Percentiles rank a stretch among this genome's conserved stretches.
Conservation (phyloP, 169 alveolate genomes). For the Eimeria necatrix region DNA sequence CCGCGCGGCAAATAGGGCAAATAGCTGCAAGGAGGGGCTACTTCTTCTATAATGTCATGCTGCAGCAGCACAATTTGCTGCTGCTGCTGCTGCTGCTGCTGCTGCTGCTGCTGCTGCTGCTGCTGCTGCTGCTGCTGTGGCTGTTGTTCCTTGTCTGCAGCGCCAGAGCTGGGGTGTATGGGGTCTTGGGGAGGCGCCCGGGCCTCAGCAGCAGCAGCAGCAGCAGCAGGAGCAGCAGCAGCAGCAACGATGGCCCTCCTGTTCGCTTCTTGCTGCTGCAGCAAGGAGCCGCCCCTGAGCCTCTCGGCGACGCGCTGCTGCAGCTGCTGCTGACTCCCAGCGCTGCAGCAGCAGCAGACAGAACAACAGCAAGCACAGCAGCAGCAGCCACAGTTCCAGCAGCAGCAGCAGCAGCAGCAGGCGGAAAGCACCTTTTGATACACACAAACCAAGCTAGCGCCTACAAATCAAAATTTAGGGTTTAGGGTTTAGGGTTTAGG, state of each 20-base stretch:
- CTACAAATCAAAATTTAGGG: too few relatives aligned
- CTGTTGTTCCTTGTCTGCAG: not conserved
- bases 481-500: too few relatives aligned
- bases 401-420: not conserved
- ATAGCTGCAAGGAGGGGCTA: not conserved
- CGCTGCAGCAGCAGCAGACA: not conserved
- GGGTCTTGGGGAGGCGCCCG: not conserved
- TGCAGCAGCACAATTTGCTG: not conserved
- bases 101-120: not conserved
- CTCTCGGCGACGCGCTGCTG: not conserved
- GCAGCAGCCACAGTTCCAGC: not conserved
- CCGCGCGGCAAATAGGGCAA: not conserved
- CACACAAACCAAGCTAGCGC: too few relatives aligned
- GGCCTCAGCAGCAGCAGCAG: not conserved
- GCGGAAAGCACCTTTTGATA: not conserved
- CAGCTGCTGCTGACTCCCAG: not conserved
- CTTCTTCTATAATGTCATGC: not conserved
- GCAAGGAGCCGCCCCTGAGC: not conserved
- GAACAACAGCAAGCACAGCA: not conserved
- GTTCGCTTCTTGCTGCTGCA: not conserved
- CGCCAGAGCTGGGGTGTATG: too few relatives aligned
- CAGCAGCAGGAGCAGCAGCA: constrained; percentile 15
- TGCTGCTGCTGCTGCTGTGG: constrained; percentile 23
- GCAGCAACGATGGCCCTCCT: not conserved
- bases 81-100: constrained; percentile 31